Base-by-base conservation (phyloP, 768 basidiomycete genomes). In the Mycena olivaceomarginata region DNA sequence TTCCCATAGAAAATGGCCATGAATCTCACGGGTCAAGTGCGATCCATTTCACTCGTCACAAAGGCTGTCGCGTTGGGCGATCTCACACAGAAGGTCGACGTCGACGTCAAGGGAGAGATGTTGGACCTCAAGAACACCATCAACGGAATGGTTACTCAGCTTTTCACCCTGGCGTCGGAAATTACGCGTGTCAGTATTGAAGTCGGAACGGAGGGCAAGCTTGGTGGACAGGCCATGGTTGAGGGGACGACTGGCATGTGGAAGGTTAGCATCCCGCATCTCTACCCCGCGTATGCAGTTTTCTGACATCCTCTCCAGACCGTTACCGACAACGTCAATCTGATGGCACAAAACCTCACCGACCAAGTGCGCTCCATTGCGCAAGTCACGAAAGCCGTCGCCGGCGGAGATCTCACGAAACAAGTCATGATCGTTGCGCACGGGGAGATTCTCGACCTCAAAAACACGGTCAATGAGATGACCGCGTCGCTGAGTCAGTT, bases 391-490 rank as follows among this genome's bases (percentile, higher is more conserved):
- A 98, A 97, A 84, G 98, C 98, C 15, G 97, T 99, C 51, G 97
- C 98, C 2, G 90, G 92, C 46, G 98, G 98, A 40, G 97, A 99
- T 84, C 89, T 99, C 83, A 97, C 95, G 11, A 95, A 97, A 88
- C 97, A 95, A 88, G 97, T 98, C 82, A 94, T 94, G 73, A 96
- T 98, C 78, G 95, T 97, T 78, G 97, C 96, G 59, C 92, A 95
- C 51, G 97, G 98, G 16, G 97, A 99, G 88, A 98, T 99, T 84
- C 86, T 95, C 75, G 95, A 97, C 84, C 84, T 96, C 86, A 95
- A 96, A 86, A 93, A 96, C 85, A 99, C 97, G 1, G 97, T 99
- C 53, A 99, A 99, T 82, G 94, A 92, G 71, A 99, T 99, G 98
- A 98, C 97, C 13, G 95, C 93, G 86, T 93, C 92, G 82, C 84